Conservation (phyloP, 352 stramenopile genomes). For the Pythium dissotocum region DNA sequence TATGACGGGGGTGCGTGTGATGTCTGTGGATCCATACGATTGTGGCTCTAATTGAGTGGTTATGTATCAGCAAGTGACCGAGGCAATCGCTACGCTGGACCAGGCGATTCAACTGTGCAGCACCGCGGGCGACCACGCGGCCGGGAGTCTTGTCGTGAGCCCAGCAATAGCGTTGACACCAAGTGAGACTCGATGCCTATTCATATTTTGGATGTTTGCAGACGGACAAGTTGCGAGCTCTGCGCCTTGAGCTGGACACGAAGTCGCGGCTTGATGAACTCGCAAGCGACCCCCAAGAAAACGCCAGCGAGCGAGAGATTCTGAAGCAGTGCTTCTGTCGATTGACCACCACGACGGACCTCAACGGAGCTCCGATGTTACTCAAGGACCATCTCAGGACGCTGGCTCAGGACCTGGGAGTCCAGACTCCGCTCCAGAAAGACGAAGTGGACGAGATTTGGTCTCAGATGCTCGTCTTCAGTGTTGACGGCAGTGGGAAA, state of each 20-base stretch:
- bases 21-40: neutral
- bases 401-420: constrained; percentile 37
- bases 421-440: constrained; percentile 29
- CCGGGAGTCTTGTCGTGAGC: constrained; percentile 42
- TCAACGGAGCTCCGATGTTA: constrained; percentile 18
- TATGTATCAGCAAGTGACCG: constrained; percentile 29
- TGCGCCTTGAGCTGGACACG: constrained; percentile 40
- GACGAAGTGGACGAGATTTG: constrained; percentile 61
- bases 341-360: neutral
- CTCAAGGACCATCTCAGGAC: constrained; percentile 35
- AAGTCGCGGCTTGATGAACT: constrained; percentile 30
- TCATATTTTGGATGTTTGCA: neutral
- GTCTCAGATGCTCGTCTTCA: constrained; percentile 18
- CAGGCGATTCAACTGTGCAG: constrained; percentile 52
- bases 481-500: neutral
- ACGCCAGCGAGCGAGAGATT: constrained; percentile 36
- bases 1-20: constrained; percentile 30
- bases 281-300: constrained; percentile 9
- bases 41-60: neutral
- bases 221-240: constrained; percentile 41
- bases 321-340: constrained; percentile 41
- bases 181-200: neutral
- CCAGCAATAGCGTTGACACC: neutral
- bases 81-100: constrained; percentile 36
- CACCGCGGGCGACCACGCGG: constrained; percentile 45